These are phyloP conservation scores for Thymus mandschuricus DNA, from an alignment of 257 asterid genomes.

Conservation along the genomic window DNA sequence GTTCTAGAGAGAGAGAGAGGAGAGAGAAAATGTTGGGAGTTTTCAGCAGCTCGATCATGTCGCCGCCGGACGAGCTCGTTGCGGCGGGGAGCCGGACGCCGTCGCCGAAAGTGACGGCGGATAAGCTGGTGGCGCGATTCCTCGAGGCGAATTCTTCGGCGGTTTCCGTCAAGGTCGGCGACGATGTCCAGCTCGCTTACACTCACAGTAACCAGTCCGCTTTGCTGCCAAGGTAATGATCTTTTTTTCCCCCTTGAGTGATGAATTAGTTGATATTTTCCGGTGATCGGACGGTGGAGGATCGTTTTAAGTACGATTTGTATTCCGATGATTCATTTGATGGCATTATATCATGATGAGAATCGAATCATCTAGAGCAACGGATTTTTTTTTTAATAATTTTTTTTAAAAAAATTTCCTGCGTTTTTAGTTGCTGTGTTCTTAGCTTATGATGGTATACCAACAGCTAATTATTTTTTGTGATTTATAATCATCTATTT, in stretches of 20 bases:
- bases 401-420: too few species aligned
- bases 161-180: conserved; percentile 79
- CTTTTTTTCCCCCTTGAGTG: conserved; percentile 6
- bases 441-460: not conserved
- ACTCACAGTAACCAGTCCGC: conserved; percentile 72
- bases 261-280: conserved; percentile 1
- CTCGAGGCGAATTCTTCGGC: conserved; percentile 68
- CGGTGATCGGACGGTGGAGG: conserved; percentile 28
- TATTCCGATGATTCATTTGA: conserved; percentile 16
- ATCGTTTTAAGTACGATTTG: not conserved
- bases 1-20: conserved; percentile 18
- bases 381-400: too few species aligned
- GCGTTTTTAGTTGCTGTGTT: not conserved
- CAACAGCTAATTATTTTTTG: too few species aligned
- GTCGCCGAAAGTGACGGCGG: conserved; percentile 90
- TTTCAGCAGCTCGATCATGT: conserved; percentile 75
- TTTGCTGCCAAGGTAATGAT: conserved; percentile 70
- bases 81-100: conserved; percentile 98
- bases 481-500: too few species aligned
- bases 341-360: not conserved
- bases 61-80: conserved; percentile 98
- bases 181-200: conserved; percentile 78
- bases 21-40: conserved; percentile 75
- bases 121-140: conserved; percentile 77
- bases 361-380: not conserved